Evolutionary conservation across 257 asterid species (phyloP).

Genomic region (Orobanche coerulescens): DNA sequence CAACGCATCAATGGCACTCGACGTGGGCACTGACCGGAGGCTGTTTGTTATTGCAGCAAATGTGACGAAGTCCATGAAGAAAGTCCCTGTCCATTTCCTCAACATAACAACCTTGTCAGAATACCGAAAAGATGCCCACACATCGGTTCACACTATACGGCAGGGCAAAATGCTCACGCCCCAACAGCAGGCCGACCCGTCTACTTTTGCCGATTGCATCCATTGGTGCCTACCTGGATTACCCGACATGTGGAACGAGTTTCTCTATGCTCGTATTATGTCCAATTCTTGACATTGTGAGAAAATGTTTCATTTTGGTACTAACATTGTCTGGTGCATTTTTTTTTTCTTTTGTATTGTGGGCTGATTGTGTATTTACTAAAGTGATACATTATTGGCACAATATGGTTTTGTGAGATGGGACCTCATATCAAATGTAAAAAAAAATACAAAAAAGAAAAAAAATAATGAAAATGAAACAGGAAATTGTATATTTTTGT

Average conservation of each 20-base stretch:
- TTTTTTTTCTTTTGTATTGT: not conserved
- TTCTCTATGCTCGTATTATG: constrained; percentile 33
- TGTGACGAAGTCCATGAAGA: constrained; percentile 44
- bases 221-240: constrained; percentile 92
- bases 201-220: constrained; percentile 64
- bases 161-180: constrained; percentile 64
- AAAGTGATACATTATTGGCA: too few species aligned
- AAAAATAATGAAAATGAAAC: too few species aligned
- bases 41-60: constrained; percentile 44
- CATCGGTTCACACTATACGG: constrained; percentile 72
- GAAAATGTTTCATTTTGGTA: not conserved
- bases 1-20: constrained; percentile 51
- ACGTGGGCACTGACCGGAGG: constrained; percentile 62
- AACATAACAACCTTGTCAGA: constrained; percentile 70
- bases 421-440: too few species aligned
- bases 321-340: constrained; percentile 15
- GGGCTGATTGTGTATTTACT: constrained; percentile 3
- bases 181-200: constrained; percentile 61
- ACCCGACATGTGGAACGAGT: constrained; percentile 89
- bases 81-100: constrained; percentile 43
- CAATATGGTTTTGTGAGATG: too few species aligned
- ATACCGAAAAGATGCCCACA: constrained; percentile 77
- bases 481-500: too few species aligned
- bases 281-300: constrained; percentile 22
- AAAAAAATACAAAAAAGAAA: too few species aligned